Base-by-base conservation (phyloP, 2,329 filamentous ascomycete species). In the Claviceps africana region DNA sequence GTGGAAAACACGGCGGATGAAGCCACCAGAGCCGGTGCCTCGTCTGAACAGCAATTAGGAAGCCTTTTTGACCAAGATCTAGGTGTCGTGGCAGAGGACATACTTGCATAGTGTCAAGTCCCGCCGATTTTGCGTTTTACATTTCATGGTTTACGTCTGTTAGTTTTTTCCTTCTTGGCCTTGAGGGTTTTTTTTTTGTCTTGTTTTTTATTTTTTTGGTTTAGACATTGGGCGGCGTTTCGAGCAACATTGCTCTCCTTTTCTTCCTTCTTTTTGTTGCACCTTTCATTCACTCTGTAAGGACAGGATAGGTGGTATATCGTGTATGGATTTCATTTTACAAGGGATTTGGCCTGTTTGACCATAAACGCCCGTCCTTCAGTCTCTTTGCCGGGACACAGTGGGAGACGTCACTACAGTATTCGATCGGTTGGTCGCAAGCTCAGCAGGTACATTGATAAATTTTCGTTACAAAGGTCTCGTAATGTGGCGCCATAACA, bases 1-100 rank as follows among this genome's bases (percentile, higher is more conserved):
- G 58, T 70, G 25, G 61, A 65, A 47, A 60, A 56, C 33, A 56
- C 63, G 10, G 56, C 62, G 47, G 69, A 71, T 42, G 62, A 65
- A 30, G 60, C 56, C 25, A 66, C 63, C 8, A 54, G 51, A 45
- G 53, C 49, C 13, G 59, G 56, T 28, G 52, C 25, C 7, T 40
- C 52, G 4, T 37, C 48, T 10, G 52, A 51, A 17, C 42, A 51
- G 39, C 15, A 28, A 47, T 8, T 22, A 15, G 31, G 25, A 6
- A 17, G 43, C 2, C 21, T 52, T 2, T 48, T 47, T 44, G 43
- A 45, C n/a, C 25, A 50, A 15, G 48, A 13, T 2, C 9, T 35
- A 5, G 50, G 31, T 6, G 3, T 44, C 15, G 39, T 7, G 25
- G 30, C 28, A 6, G 43, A 42, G 4, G 28, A 35, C 10, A n/a